A percentile compares a stretch with the other conserved stretches of the same genome.
Conservation (phyloP, 192 early-diverging fungal species). For the Backusella mclennaniae region DNA sequence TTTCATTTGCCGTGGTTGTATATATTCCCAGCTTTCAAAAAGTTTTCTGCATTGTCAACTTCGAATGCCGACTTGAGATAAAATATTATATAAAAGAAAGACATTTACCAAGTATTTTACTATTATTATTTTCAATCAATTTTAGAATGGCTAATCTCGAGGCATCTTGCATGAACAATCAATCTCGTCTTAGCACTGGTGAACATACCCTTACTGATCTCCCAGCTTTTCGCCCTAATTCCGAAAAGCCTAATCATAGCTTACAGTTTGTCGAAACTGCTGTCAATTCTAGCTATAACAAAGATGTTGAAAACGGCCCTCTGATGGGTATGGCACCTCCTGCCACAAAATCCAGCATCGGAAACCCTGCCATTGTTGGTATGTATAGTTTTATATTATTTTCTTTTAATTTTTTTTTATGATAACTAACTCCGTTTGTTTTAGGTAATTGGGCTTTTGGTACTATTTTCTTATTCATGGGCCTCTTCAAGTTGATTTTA, state of each 20-base stretch:
- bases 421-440: background rate
- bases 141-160: background rate
- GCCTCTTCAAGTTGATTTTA: background rate
- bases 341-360: background rate
- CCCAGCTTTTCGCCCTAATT: background rate
- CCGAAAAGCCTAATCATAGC: background rate
- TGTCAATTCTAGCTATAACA: background rate
- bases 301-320: background rate
- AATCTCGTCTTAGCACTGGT: background rate
- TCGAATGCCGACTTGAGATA: background rate
- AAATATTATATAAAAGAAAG: background rate
- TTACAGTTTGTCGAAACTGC: background rate
- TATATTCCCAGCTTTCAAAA: background rate
- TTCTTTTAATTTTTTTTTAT: background rate
- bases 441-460: background rate
- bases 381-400: background rate
- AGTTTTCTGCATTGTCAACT: background rate
- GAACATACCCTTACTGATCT: background rate
- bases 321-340: background rate
- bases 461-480: background rate
- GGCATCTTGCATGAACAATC: background rate
- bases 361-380: constrained; percentile 2
- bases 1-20: background rate
- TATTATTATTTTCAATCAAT: background rate
- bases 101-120: background rate